A percentile compares a stretch with the other conserved stretches of the same genome.
Evolutionary conservation across 495 filamentous ascomycete species (phyloP).

Genomic region (Penicillium pulvis): DNA sequence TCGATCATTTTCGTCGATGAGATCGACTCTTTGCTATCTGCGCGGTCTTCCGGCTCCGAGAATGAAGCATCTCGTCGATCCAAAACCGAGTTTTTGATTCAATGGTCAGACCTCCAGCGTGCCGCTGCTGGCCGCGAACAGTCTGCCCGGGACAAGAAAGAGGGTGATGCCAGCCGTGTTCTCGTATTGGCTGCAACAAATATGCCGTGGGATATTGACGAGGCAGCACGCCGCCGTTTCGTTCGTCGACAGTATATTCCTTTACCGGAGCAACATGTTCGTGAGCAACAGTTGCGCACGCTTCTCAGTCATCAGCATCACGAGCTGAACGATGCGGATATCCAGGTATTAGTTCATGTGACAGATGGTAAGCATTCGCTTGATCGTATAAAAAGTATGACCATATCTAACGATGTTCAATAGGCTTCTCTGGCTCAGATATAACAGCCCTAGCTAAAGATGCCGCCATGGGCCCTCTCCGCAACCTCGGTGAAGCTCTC

Average conservation of each 20-base stretch:
- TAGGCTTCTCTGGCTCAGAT: constrained; percentile 95
- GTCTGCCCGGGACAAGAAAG: constrained; percentile 62
- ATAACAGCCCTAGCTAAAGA: constrained; percentile 98
- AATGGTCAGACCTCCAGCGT: constrained; percentile 92
- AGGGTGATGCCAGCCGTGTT: constrained; percentile 88
- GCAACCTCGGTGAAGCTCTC: constrained; percentile 86
- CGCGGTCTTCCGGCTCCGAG: constrained; percentile 79
- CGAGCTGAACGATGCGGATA: constrained; percentile 70
- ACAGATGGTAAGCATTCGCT: constrained; percentile 69
- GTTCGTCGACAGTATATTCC: constrained; percentile 96
- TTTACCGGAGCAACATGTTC: constrained; percentile 79
- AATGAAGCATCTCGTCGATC: constrained; percentile 92
- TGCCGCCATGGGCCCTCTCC: constrained; percentile 94
- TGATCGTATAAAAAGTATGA: background rate
- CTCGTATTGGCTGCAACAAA: constrained; percentile 96
- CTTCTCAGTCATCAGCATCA: constrained; percentile 88
- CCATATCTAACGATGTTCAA: constrained; percentile 4
- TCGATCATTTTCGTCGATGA: constrained; percentile 99
- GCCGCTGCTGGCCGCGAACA: constrained; percentile 86
- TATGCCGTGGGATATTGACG: constrained; percentile 96
- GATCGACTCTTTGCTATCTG: constrained; percentile 91
- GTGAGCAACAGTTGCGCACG: constrained; percentile 73
- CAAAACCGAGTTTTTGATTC: constrained; percentile 97
- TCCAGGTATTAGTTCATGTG: constrained; percentile 71
- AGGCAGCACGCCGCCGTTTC: constrained; percentile 88